These are phyloP conservation scores for Colletotrichum sp. DNA, from an alignment of 2,329 filamentous ascomycete genomes.

Conservation along the genomic window DNA sequence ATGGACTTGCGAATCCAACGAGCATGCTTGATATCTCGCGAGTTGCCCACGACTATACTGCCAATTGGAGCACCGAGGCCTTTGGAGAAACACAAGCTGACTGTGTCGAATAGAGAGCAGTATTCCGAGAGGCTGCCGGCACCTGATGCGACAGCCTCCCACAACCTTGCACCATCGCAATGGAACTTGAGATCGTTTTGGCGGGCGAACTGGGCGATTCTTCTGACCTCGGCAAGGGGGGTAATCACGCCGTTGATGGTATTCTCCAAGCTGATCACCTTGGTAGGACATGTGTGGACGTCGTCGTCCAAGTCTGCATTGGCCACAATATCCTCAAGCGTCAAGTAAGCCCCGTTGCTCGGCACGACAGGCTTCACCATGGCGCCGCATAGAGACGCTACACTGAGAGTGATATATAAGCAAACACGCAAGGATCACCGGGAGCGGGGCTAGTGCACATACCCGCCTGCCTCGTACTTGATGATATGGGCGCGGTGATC, in stretches of 20 bases:
- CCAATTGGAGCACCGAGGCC: conserved; percentile 83
- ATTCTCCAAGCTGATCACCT: conserved; percentile 84
- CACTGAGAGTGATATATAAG: conserved; percentile 49
- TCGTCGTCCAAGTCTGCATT: conserved; percentile 70
- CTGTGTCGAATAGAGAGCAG: conserved; percentile 72
- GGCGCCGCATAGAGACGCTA: conserved; percentile 74
- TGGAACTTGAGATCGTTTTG: conserved; percentile 71
- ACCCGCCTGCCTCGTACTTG: conserved; percentile 68
- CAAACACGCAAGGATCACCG: neutral
- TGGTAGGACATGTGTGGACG: conserved; percentile 80
- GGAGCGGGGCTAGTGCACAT: conserved; percentile 24
- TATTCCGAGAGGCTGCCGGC: conserved; percentile 72
- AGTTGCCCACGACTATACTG: conserved; percentile 69
- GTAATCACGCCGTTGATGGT: conserved; percentile 81
- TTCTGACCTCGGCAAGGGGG: conserved; percentile 72
- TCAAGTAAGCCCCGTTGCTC: conserved; percentile 74
- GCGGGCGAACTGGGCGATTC: conserved; percentile 74
- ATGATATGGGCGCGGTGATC: conserved; percentile 82
- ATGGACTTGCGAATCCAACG: conserved; percentile 68
- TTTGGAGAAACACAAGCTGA: conserved; percentile 83
- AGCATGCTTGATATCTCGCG: conserved; percentile 39
- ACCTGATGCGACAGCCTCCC: conserved; percentile 78
- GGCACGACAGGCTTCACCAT: conserved; percentile 71
- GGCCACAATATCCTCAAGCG: conserved; percentile 75
- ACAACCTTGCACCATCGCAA: conserved; percentile 80